Conservation (phyloP, 768 basidiomycete genomes). For the Suillus subluteus region DNA sequence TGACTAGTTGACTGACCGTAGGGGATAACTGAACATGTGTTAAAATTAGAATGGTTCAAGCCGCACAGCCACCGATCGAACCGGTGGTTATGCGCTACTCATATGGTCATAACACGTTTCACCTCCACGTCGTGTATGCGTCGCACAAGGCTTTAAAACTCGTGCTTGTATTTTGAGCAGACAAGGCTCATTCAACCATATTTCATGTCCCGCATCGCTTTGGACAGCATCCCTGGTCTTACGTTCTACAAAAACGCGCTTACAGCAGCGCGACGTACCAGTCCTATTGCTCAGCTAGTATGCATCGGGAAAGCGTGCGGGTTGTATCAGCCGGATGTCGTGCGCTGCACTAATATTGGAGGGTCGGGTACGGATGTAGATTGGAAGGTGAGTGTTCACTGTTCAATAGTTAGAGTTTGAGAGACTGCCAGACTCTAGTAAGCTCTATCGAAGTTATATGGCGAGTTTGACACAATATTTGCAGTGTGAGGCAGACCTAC, state of each 20-base stretch:
- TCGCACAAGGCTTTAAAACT: background rate
- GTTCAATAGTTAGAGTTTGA: background rate
- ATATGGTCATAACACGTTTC: conserved; percentile 9
- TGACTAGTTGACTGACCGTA: too few species aligned
- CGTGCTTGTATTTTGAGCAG: background rate
- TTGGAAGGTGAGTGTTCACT: conserved; percentile 71
- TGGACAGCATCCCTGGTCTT: conserved; percentile 72
- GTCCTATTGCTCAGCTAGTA: conserved; percentile 74
- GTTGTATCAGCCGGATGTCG: conserved; percentile 79
- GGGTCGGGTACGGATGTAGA: conserved; percentile 80
- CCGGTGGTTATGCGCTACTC: background rate
- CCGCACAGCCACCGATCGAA: background rate
- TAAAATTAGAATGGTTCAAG: too few species aligned
- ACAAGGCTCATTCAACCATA: background rate
- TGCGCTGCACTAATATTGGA: conserved; percentile 83
- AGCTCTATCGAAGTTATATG: conserved; percentile 7
- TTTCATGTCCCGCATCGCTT: conserved; percentile 68
- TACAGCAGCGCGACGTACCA: conserved; percentile 69
- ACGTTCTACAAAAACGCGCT: conserved; percentile 73
- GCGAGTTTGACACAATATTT: conserved; percentile 15
- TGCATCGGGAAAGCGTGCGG: conserved; percentile 82
- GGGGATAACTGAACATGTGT: too few species aligned
- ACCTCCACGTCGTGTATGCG: conserved; percentile 5
- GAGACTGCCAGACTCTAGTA: background rate
- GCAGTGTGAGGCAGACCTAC: conserved; percentile 90